Evolutionary conservation across 2,329 filamentous ascomycete species (phyloP).

Genomic region (Colletotrichum abscissum): DNA sequence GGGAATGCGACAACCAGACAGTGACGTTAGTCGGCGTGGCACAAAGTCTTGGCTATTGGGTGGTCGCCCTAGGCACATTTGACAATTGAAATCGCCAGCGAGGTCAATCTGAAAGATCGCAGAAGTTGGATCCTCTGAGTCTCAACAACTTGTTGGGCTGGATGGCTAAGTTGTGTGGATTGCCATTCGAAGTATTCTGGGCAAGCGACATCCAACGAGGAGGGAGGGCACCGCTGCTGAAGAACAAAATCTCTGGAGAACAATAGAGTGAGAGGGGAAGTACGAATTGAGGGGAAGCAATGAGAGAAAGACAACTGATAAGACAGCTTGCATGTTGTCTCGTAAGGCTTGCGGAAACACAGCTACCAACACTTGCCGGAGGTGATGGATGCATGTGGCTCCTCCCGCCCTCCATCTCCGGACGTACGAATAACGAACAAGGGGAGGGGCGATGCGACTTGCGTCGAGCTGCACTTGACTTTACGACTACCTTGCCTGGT

Average conservation of each 20-base stretch:
- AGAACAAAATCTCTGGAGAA: neutral
- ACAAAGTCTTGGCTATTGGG: neutral
- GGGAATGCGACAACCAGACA: neutral
- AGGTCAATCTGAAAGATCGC: neutral
- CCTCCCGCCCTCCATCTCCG: neutral
- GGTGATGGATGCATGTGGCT: neutral
- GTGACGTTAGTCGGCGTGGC: neutral
- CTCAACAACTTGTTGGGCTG: neutral
- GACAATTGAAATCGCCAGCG: neutral
- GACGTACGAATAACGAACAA: neutral
- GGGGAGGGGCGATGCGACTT: neutral
- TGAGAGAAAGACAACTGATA: slow-evolving; percentile 13
- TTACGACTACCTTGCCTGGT: neutral
- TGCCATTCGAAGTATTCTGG: neutral
- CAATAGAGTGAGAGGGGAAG: neutral
- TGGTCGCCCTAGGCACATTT: neutral
- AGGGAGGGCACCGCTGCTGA: neutral
- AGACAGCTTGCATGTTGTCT: slow-evolving; percentile 11
- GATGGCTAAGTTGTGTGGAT: neutral
- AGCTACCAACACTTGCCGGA: slow-evolving; percentile 1
- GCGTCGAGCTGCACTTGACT: neutral
- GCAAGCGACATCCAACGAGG: neutral
- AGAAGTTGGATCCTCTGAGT: neutral
- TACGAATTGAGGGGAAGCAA: neutral
- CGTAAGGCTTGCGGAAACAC: slow-evolving; percentile 7